Percentiles rank a stretch among this genome's conserved stretches.
Evolutionary conservation across 1,284 basidiomycete genomes (phyloP).

Genomic region (Papiliotrema nemorosa): DNA sequence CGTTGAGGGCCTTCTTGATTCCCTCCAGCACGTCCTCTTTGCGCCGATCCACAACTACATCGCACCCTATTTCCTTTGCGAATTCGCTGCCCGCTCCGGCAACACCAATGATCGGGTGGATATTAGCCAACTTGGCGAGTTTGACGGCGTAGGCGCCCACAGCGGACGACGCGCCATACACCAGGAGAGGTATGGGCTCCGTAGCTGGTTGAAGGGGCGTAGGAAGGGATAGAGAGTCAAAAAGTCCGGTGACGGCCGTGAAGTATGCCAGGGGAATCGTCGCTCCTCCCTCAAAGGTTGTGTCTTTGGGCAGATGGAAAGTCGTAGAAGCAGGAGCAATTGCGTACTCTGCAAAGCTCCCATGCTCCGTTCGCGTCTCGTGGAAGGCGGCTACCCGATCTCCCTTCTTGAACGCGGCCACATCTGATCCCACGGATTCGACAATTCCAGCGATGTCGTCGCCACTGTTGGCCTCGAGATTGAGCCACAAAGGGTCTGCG

Average conservation of each 20-base stretch:
- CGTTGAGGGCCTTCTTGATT: conserved; percentile 12
- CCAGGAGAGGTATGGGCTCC: conserved; percentile 9
- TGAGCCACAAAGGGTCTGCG: too few relatives aligned
- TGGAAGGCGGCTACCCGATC: conserved; percentile 20
- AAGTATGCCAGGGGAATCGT: conserved; percentile 9
- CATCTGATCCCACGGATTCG: conserved; percentile 13
- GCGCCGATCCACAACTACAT: conserved; percentile 16
- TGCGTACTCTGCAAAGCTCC: conserved; percentile 15
- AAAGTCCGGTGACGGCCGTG: conserved; percentile 16
- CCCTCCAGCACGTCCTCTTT: conserved; percentile 9
- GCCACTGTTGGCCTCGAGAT: conserved; percentile 8
- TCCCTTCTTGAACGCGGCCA: conserved; percentile 12
- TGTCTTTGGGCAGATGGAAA: conserved; percentile 4
- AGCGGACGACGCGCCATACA: conserved; percentile 17
- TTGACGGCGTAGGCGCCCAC: conserved; percentile 21
- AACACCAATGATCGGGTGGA: conserved; percentile 20
- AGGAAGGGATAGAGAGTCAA: conserved; percentile 10
- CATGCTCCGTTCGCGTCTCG: conserved; percentile 8
- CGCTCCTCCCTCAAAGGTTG: background rate
- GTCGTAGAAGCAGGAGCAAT: conserved; percentile 11
- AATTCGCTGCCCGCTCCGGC: conserved; percentile 12
- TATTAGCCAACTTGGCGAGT: conserved; percentile 16
- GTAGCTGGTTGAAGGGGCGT: conserved; percentile 14
- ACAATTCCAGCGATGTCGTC: conserved; percentile 20
- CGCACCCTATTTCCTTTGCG: conserved; percentile 12